phyloP scores from a whole-genome alignment of 208 protist genomes.

The Leptomonas seymouri region DNA sequence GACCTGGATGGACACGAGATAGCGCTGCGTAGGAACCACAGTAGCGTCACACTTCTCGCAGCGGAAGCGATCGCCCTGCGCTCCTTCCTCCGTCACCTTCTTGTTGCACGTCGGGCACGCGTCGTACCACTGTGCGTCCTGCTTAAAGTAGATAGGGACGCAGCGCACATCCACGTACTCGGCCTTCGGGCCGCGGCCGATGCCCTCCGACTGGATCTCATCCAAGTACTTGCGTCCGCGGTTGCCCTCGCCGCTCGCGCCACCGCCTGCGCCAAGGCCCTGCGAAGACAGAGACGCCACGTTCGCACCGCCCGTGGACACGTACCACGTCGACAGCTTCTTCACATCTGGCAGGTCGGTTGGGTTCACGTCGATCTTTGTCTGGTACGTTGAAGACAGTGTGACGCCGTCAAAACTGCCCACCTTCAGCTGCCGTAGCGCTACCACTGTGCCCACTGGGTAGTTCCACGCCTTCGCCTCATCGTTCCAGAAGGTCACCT shows the following conservation, averaged over 20 bases:
- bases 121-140: constrained; percentile 92
- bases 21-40: constrained; percentile 81
- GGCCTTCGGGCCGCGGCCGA: constrained; percentile 79
- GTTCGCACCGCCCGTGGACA: constrained; percentile 80
- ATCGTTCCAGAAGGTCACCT: constrained; percentile 92
- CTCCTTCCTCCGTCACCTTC: constrained; percentile 86
- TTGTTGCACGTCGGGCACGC: constrained; percentile 92
- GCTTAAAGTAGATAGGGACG: constrained; percentile 91
- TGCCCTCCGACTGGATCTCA: constrained; percentile 72
- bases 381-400: constrained; percentile 83
- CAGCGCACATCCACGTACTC: constrained; percentile 90
- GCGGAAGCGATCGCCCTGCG: constrained; percentile 76
- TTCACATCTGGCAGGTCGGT: constrained; percentile 74
- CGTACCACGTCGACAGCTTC: constrained; percentile 87
- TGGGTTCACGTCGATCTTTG: constrained; percentile 83
- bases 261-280: constrained; percentile 36
- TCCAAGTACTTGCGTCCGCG: constrained; percentile 88
- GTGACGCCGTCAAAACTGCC: constrained; percentile 88
- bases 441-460: constrained; percentile 73
- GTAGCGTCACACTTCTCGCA: constrained; percentile 90
- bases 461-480: constrained; percentile 74
- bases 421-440: constrained; percentile 83
- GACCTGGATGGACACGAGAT: constrained; percentile 86
- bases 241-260: constrained; percentile 57
- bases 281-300: constrained; percentile 75